Evolutionary conservation across 2,329 filamentous ascomycete species (phyloP), one percentile per base, ranked within the genome.

Genomic region (Neofusicoccum parvum): DNA sequence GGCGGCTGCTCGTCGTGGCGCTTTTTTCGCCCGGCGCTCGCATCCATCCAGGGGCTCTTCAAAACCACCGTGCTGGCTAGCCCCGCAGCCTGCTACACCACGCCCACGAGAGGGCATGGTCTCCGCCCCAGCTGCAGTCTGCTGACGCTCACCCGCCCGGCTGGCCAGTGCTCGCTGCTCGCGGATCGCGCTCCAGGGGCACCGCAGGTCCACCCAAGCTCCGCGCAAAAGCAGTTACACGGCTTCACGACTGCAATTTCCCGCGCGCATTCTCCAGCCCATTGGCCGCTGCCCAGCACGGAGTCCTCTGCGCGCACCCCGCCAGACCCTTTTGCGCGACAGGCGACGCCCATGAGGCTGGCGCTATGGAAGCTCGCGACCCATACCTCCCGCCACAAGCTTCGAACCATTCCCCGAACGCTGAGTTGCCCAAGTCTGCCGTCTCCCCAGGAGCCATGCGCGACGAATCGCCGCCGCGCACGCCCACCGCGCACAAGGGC

Each of bases 301-400:
- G 34, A 43, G 59, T 50, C 58, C 58, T 43, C 51, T 48, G 58
- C 45, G 58, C 58, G 56, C 41, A 36, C 27, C 12, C 14, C 39
- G 59, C 59, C 59, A 43, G 50, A 65, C 63, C 51, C 63, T 58
- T 65, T 58, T 56, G 53, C 63, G 50, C 63, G 45, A 54, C 27
- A 32, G 27, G 27, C 27, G 27, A 32, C 62, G 50, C 51, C 62
- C 51, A 65, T 65, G 62, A 65, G 50, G 34, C 41, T n/a, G 41
- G 27, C 56, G 64, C 54, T 43, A 62, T 62, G 54, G 46, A 62
- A 37, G 64, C 54, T 53, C 64, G 64, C 64, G 54, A 65, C 64
- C 39, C 45, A 50, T 41, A 27, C 46, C 45, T 46, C 53, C 51
- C 43, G 51, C 62, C 34, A 59, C 49, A 59, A 37, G 51, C 63